Conservation (phyloP, 2,329 filamentous ascomycete species). For the Atkinsonella hypoxylon region DNA sequence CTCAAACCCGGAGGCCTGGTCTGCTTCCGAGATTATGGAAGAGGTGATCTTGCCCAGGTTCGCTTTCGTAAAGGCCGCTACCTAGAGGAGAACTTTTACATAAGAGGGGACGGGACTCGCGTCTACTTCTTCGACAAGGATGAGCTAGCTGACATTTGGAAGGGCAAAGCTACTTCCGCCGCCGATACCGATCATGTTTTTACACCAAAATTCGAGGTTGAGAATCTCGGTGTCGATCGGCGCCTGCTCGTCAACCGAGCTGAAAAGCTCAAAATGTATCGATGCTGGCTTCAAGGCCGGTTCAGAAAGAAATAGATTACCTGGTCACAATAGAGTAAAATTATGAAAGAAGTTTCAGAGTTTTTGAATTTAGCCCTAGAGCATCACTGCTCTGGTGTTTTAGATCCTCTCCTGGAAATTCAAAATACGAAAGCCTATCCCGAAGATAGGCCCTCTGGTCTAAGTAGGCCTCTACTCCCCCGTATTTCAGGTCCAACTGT, state of each 20-base stretch:
- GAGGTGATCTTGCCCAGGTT: constrained; percentile 91
- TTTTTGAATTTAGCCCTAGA: neutral
- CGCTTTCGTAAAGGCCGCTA: constrained; percentile 93
- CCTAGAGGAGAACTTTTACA: constrained; percentile 94
- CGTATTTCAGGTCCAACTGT: constrained; percentile 51
- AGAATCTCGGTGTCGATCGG: constrained; percentile 73
- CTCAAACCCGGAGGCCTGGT: constrained; percentile 90
- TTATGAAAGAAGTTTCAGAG: neutral
- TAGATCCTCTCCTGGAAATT: constrained; percentile 2
- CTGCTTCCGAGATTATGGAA: constrained; percentile 91
- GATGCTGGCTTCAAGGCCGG: constrained; percentile 85
- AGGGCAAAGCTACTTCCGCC: constrained; percentile 24
- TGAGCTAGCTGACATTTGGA: constrained; percentile 73
- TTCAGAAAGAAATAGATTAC: constrained; percentile 54
- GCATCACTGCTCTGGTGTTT: too few relatives aligned
- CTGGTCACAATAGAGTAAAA: neutral
- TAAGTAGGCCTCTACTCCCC: constrained; percentile 55
- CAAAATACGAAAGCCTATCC: constrained; percentile 29
- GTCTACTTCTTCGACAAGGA: constrained; percentile 95
- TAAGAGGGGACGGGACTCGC: constrained; percentile 85
- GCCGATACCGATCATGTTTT: constrained; percentile 16
- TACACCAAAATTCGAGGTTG: constrained; percentile 49
- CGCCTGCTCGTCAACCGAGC: constrained; percentile 87
- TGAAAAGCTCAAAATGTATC: constrained; percentile 90
- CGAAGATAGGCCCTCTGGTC: constrained; percentile 29